Base-by-base conservation (phyloP, 163 green algal genomes). In the Trebouxia gelatinosa region DNA sequence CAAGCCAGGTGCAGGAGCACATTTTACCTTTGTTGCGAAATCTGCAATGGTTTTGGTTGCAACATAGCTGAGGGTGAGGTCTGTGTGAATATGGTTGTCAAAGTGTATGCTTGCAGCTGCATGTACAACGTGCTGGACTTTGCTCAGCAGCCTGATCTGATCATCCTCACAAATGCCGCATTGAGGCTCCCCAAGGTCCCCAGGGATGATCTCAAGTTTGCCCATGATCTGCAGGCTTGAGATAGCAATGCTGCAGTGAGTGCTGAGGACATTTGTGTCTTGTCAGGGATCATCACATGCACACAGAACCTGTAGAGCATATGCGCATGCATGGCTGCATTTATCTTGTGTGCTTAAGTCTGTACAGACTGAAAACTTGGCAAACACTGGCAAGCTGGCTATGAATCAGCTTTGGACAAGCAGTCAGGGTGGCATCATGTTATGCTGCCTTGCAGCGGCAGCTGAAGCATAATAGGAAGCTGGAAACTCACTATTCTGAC, bases 401-500 rank as follows among this genome's bases (percentile, higher is more conserved):
- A n/a, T n/a, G n/a, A n/a, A n/a, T n/a, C n/a, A n/a, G n/a, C n/a
- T n/a, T n/a, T n/a, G n/a, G n/a, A n/a, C n/a, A n/a, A n/a, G n/a
- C n/a, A n/a, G n/a, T n/a, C n/a, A n/a, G n/a, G n/a, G n/a, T n/a
- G n/a, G n/a, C n/a, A n/a, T n/a, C n/a, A 58, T 16, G 19, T 58
- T 16, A 58, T 16, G 48, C 16, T 58, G 19, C 48, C 16, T 58
- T 58, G 48, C 48, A 58, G 48, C 16, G 48, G 48, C 16, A 58
- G 19, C 16, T 16, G 48, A 58, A 58, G n/a, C n/a, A n/a, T n/a
- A n/a, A n/a, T 16, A 61, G 23, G 35, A 26, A n/a, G n/a, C n/a
- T n/a, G n/a, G n/a, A n/a, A 38, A 19, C 80, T 76, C 58, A 90
- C 86, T 28, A 92, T 89, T 2, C 68, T 68, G 21, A 97, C 81